A percentile compares a stretch with the other conserved stretches of the same genome.
Evolutionary conservation across 345 rosid genomes (phyloP).

Genomic region (Ailanthus altissimus): DNA sequence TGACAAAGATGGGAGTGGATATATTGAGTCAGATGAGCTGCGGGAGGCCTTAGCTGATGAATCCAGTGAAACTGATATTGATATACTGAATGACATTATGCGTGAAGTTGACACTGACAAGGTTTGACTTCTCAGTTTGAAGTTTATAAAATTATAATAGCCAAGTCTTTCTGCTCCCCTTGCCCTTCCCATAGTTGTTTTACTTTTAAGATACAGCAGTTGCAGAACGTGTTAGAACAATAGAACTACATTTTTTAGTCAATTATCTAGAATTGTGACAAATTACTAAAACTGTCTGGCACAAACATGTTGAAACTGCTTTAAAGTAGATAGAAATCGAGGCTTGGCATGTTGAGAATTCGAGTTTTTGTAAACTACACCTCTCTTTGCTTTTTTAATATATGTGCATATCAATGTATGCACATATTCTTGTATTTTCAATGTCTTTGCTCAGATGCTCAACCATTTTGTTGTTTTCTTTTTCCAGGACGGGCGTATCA

Average conservation of each 20-base stretch:
- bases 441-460: not conserved
- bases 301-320: not conserved
- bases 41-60: conserved; percentile 77
- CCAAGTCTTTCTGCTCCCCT: not conserved
- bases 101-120: conserved; percentile 95
- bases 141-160: not conserved
- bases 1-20: conserved; percentile 80
- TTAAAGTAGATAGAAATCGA: not conserved
- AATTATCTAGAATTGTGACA: not conserved
- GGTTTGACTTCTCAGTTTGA: conserved; percentile 40
- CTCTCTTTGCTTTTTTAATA: not conserved
- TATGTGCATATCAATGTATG: not conserved
- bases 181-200: not conserved
- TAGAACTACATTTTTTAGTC: not conserved
- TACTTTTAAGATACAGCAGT: not conserved
- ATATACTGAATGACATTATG: conserved; percentile 80
- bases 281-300: not conserved
- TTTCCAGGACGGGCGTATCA: conserved; percentile 77
- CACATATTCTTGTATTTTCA: not conserved
- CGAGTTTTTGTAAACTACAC: not conserved
- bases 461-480: not conserved
- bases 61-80: conserved; percentile 61
- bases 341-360: not conserved
- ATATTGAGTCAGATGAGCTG: conserved; percentile 77
- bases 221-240: conserved; percentile 7